Base-by-base conservation (phyloP, 371 early-diverging fungal genomes). In the Blakeslea trispora region DNA sequence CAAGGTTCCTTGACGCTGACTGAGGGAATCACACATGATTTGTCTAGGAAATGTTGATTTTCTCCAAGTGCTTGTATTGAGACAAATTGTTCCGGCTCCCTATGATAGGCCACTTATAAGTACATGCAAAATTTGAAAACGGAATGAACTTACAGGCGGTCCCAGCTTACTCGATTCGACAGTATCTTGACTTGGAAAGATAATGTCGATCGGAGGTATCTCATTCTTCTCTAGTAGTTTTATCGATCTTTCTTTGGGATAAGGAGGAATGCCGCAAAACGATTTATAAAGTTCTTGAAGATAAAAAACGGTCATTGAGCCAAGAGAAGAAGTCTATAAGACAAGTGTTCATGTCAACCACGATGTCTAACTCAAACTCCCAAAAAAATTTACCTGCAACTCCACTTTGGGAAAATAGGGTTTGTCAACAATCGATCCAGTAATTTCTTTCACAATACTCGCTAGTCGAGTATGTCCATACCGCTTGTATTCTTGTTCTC, bases 41-140 rank as follows among this genome's bases (percentile, higher is more conserved):
- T 72, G 46, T 35, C 56, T 66, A 2, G 79, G 79, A 55, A 78
- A 78, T 3, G 68, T 69, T 5, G 63, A 23, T 49, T 71, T 75
- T 34, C 57, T 32, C 79, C 79, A 78, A 37, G 63, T 34, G 11
- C 37, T 52, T 17, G 34, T 67, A 37, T 53, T 67, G 0, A 78
- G 56, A 37, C 73, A 78, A 17, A 78, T 78, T 0, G 79, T 73
- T 1, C 65, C 57, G 9, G 79, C 79, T 1, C 79, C 79, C 79
- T 74, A 50, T 6, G 15, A 32, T 41, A 52, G 7, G 28, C 18
- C 8, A 43, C 19, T n/a, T n/a, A n/a, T n/a, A 43, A 21, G 19
- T 34, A 44, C 31, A 3, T 32, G 11, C n/a, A 18, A 7, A 15
- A 1, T 45, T 37, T 17, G 28, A 10, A 3, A 24, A 5, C n/a